Evolutionary conservation across 1,284 basidiomycete species (phyloP), one percentile per base, ranked within the genome.

Genomic region (Fomitopsis betulina): DNA sequence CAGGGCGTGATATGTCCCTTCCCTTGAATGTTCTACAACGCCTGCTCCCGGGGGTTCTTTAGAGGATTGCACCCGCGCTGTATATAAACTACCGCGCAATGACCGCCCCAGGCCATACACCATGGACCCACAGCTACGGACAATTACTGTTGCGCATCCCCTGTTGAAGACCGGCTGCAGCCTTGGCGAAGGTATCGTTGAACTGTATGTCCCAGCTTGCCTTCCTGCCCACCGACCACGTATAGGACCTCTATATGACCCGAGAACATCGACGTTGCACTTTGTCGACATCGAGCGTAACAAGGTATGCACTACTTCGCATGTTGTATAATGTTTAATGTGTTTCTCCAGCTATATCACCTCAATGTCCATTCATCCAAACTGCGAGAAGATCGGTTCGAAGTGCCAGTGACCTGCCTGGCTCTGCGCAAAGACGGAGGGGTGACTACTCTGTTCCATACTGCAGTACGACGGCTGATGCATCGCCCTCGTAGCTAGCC

Each of bases 281-380:
- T 89, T 89, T 67, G 82, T 89, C 25, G 86, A 89, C 65, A 89
- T 88, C 51, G 69, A 74, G 42, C 77, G 82, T 65, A 76, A 79
- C 60, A 83, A 82, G 75, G 86, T 80, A 50, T 15, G 4, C 35
- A 8, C 25, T 21, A 30, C 25, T 47, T 47, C 25, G 13, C 35
- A 35, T 15, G 49, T 19, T 21, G 32, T 21, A 8, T 27, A 47
- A 3, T 3, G 2, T 15, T 9, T n/a, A n/a, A 17, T 19, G 7
- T 9, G 5, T 27, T 19, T 35, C 10, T 35, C 5, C 60, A 86
- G 83, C 79, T 86, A 51, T 80, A 76, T 59, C 85, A 85, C 66
- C 76, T 81, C 52, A 73, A 83, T 61, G 77, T 72, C 5, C 60
- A 66, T 19, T 78, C 70, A 45, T 65, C 69, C 9, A 70, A 76